Evolutionary conservation across 305 asterid species (phyloP).

Genomic region (Plantago coronopus): DNA sequence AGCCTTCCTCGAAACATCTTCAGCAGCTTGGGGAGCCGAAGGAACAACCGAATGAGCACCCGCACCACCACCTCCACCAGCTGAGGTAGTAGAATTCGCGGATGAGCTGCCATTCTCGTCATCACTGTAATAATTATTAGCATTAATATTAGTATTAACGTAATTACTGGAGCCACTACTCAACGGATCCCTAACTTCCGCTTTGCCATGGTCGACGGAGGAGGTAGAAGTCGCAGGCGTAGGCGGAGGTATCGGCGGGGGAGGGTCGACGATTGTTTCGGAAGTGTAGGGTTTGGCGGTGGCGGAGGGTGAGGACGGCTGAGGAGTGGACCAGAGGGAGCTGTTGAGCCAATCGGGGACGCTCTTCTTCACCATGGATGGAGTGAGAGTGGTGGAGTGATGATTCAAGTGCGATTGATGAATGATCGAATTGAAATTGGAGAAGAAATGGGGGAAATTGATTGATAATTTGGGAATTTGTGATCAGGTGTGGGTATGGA

Average conservation of each 20-base stretch:
- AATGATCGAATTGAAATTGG: neutral
- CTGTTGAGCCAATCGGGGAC: slow-evolving; percentile 96
- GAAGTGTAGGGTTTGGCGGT: slow-evolving; percentile 29
- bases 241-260: slow-evolving; percentile 40
- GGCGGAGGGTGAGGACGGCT: slow-evolving; percentile 33
- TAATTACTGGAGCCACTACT: slow-evolving; percentile 14
- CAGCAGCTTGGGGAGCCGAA: slow-evolving; percentile 29
- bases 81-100: slow-evolving; percentile 29
- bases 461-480: neutral
- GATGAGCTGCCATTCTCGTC: slow-evolving; percentile 48
- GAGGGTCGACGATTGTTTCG: slow-evolving; percentile 36
- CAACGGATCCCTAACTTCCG: slow-evolving; percentile 50
- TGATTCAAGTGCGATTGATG: neutral
- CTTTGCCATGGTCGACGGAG: no score
- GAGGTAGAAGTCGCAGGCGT: slow-evolving; percentile 15
- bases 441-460: neutral
- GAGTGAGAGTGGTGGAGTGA: neutral
- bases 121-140: slow-evolving; percentile 29
- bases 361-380: slow-evolving; percentile 47
- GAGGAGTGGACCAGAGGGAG: slow-evolving; percentile 75
- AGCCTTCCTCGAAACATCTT: slow-evolving; percentile 55
- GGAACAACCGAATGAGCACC: slow-evolving; percentile 19
- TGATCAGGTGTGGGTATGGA: neutral
- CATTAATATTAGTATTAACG: slow-evolving; percentile 17
- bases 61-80: slow-evolving; percentile 29